These are phyloP conservation scores for Pyrus betulifolia DNA, from an alignment of 306 rosid genomes.

Conservation along the genomic window DNA sequence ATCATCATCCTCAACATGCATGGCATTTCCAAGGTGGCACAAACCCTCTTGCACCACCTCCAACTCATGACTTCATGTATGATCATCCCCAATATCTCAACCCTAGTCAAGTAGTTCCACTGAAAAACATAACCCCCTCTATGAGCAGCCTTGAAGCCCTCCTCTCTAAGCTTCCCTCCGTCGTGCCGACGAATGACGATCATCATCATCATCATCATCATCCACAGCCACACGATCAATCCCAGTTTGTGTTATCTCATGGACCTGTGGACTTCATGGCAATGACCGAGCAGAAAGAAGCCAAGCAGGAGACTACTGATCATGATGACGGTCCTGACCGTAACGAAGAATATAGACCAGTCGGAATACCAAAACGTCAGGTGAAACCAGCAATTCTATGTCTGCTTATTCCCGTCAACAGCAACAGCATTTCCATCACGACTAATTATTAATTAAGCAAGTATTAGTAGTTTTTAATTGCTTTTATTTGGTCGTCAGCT, in stretches of 20 bases:
- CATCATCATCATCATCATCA: background rate
- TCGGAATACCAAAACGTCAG: constrained; percentile 31
- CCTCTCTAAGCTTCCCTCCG: constrained; percentile 46
- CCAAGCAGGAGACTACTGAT: constrained; percentile 54
- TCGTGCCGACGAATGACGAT: constrained; percentile 19
- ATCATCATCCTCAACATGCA: background rate
- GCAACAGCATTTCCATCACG: constrained; percentile 35
- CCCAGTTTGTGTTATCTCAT: constrained; percentile 1
- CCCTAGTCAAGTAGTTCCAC: background rate
- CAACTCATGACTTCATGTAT: constrained; percentile 33
- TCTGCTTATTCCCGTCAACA: constrained; percentile 13
- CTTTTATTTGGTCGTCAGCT: background rate
- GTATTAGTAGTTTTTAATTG: background rate
- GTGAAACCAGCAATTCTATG: constrained; percentile 59
- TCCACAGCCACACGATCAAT: background rate
- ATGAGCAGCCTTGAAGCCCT: constrained; percentile 55
- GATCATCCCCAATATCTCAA: constrained; percentile 18
- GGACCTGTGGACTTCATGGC: constrained; percentile 47
- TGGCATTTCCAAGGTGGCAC: constrained; percentile 53
- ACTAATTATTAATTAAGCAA: background rate
- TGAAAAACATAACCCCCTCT: constrained; percentile 32
- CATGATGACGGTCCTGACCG: background rate
- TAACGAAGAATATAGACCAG: constrained; percentile 41
- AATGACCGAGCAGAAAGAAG: constrained; percentile 30
- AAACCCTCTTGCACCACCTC: constrained; percentile 21